Percentiles rank a stretch among this genome's conserved stretches.
phyloP scores from a whole-genome alignment of 1,139 yeast species.

The Candida pseudocylindracea region DNA sequence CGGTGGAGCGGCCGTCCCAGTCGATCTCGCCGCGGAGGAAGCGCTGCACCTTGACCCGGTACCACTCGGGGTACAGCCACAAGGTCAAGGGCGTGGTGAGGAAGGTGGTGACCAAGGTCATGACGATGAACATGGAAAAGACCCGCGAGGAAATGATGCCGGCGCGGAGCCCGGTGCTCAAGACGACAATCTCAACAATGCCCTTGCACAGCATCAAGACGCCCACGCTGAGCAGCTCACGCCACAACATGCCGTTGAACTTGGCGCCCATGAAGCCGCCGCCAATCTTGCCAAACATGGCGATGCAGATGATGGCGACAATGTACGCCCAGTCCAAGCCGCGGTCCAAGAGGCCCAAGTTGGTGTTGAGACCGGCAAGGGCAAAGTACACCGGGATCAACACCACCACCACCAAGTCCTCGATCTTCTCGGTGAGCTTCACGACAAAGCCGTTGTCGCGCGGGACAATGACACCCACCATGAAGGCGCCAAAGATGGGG shows the following conservation, averaged over 20 bases:
- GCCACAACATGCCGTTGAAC: slow-evolving; percentile 36
- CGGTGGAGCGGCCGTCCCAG: slow-evolving; percentile 13
- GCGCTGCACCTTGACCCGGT: slow-evolving; percentile 27
- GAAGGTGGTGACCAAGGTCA: slow-evolving; percentile 60
- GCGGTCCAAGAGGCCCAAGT: slow-evolving; percentile 33
- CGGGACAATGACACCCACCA: slow-evolving; percentile 60
- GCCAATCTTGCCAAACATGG: slow-evolving; percentile 38
- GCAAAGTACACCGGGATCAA: slow-evolving; percentile 64
- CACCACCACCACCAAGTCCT: slow-evolving; percentile 48
- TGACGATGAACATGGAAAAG: slow-evolving; percentile 60
- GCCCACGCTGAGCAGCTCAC: slow-evolving; percentile 58
- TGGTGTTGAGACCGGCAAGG: slow-evolving; percentile 49
- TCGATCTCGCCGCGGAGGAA: slow-evolving; percentile 16
- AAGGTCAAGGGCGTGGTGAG: slow-evolving; percentile 53
- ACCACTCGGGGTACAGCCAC: slow-evolving; percentile 32
- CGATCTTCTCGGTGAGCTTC: slow-evolving; percentile 47
- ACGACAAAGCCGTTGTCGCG: slow-evolving; percentile 55
- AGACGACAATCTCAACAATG: slow-evolving; percentile 60
- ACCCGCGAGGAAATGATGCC: slow-evolving; percentile 39
- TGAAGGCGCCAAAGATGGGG: slow-evolving; percentile 64
- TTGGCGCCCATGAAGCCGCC: slow-evolving; percentile 51
- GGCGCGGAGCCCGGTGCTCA: slow-evolving; percentile 52
- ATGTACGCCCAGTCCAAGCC: slow-evolving; percentile 66
- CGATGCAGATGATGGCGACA: slow-evolving; percentile 38
- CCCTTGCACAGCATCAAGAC: slow-evolving; percentile 80